Conservation (phyloP, 2,329 filamentous ascomycete species). For the Emergomyces pasteurianus region DNA sequence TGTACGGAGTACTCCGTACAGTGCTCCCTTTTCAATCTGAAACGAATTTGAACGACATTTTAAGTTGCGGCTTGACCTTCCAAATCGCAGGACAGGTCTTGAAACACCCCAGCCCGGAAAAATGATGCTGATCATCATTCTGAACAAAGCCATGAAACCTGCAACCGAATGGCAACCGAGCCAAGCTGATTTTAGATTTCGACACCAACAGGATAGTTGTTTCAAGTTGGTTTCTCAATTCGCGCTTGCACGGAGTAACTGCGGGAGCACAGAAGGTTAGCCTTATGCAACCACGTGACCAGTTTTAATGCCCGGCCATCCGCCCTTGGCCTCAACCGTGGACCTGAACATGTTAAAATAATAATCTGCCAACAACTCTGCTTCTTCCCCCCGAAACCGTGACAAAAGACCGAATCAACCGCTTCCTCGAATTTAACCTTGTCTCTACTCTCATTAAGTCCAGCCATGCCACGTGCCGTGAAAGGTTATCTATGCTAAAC, state of each 20-base stretch:
- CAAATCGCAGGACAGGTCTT: not conserved
- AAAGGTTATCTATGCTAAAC: constrained; percentile 19
- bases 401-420: not conserved
- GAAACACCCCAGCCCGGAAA: not conserved
- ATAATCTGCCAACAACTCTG: not conserved
- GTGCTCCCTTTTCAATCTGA: not conserved
- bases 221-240: too few relatives aligned
- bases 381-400: not conserved
- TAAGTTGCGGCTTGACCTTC: not conserved
- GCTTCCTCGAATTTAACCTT: not conserved
- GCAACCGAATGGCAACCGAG: not conserved
- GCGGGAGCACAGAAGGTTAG: too few relatives aligned
- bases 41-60: not conserved
- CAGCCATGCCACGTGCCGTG: constrained; percentile 29
- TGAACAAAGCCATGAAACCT: not conserved
- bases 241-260: too few relatives aligned
- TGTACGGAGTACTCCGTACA: too few relatives aligned
- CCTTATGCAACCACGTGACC: not conserved
- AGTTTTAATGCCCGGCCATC: not conserved
- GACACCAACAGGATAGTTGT: too few relatives aligned
- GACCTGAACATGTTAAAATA: too few relatives aligned
- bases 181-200: not conserved
- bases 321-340: too few relatives aligned
- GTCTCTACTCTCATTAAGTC: not conserved
- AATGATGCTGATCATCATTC: not conserved